Percentiles rank a stretch among this genome's conserved stretches.
Evolutionary conservation across 371 early-diverging fungal species (phyloP).

Genomic region (Mucor piriformis): DNA sequence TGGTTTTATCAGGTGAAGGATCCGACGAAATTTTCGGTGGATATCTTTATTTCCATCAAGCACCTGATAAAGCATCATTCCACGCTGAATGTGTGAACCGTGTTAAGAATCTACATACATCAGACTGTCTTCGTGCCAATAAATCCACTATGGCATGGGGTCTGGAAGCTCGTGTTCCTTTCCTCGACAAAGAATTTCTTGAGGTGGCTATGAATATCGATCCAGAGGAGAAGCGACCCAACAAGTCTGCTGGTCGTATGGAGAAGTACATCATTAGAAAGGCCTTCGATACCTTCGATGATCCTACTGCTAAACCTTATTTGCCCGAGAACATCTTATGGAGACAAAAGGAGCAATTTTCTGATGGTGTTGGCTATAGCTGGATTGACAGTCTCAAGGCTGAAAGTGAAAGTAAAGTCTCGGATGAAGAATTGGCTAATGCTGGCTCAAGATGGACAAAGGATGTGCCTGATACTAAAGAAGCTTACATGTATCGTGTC

Average conservation of each 20-base stretch:
- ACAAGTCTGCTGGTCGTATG: conserved; percentile 65
- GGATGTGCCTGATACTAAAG: conserved; percentile 94
- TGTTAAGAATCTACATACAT: conserved; percentile 92
- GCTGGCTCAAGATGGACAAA: conserved; percentile 75
- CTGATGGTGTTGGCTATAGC: conserved; percentile 95
- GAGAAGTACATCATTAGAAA: conserved; percentile 89
- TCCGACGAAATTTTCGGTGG: conserved; percentile 96
- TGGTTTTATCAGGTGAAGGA: conserved; percentile 97
- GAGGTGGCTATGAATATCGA: conserved; percentile 87
- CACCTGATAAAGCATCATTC: conserved; percentile 80
- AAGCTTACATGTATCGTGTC: conserved; percentile 93
- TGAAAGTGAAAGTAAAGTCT: conserved; percentile 66
- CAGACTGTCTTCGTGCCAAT: conserved; percentile 96
- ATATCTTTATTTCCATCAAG: conserved; percentile 95
- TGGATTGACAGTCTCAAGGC: conserved; percentile 95
- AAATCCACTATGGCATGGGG: conserved; percentile 99
- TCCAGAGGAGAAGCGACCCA: conserved; percentile 78
- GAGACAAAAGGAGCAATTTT: conserved; percentile 98
- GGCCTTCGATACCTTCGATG: conserved; percentile 71
- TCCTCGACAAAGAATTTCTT: conserved; percentile 88
- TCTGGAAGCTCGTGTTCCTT: conserved; percentile 96
- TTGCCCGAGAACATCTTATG: conserved; percentile 90
- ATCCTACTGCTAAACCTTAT: conserved; percentile 74
- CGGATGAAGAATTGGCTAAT: conserved; percentile 75
- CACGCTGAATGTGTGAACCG: conserved; percentile 90